Conservation (phyloP, 306 rosid species). For the Quercus aquifolioides region DNA sequence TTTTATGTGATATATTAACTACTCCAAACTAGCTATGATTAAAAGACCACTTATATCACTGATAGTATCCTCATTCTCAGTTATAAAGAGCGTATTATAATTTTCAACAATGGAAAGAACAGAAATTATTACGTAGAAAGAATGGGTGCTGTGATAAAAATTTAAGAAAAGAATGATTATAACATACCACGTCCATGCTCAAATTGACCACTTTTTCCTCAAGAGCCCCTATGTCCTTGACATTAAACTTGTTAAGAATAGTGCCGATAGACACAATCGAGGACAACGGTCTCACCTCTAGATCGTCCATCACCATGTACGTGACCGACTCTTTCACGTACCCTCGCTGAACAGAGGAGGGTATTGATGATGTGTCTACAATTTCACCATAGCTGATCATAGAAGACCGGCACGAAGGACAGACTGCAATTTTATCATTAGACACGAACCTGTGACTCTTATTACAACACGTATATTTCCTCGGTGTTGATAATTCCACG, state of each 20-base stretch:
- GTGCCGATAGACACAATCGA: neutral
- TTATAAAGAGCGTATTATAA: too few relatives aligned
- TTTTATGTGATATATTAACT: too few relatives aligned
- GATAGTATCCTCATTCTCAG: too few relatives aligned
- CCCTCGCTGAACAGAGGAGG: neutral
- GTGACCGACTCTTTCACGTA: slow-evolving; percentile 24
- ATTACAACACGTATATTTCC: neutral
- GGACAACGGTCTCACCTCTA: slow-evolving; percentile 27
- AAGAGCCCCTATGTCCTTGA: slow-evolving; percentile 5
- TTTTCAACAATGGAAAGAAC: too few relatives aligned
- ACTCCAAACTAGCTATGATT: too few relatives aligned
- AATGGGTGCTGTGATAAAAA: too few relatives aligned
- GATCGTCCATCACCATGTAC: slow-evolving; percentile 37
- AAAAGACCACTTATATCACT: too few relatives aligned
- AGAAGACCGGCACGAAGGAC: accelerated
- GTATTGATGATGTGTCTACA: neutral
- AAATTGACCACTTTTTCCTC: slow-evolving; percentile 15
- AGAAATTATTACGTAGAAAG: too few relatives aligned
- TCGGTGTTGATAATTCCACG: neutral
- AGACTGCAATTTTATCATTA: neutral
- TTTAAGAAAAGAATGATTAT: neutral
- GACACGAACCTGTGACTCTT: too few relatives aligned
- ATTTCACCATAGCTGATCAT: accelerated
- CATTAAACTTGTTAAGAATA: slow-evolving; percentile 12
- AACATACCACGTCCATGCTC: slow-evolving; percentile 17